These are phyloP conservation scores for Colletotrichum falcatum DNA, from an alignment of 2,329 filamentous ascomycete species.

Conservation along the genomic window DNA sequence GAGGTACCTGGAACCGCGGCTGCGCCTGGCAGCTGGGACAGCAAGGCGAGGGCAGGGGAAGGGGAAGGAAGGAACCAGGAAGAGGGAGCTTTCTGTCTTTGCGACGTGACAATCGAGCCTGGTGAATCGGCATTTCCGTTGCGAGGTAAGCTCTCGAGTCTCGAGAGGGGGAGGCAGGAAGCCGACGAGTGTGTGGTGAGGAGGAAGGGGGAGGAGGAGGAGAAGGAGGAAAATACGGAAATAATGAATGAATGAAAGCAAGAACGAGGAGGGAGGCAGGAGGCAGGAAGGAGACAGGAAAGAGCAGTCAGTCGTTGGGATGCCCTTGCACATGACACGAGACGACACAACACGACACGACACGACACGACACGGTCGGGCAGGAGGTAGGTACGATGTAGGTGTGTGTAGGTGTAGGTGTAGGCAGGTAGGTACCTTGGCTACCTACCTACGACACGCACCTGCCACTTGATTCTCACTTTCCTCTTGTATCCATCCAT, in stretches of 20 bases:
- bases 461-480: neutral
- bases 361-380: neutral
- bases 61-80: neutral
- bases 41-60: too few relatives aligned
- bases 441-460: too few relatives aligned
- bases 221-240: neutral
- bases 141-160: neutral
- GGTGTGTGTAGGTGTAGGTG: too few relatives aligned
- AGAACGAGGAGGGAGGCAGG: too few relatives aligned
- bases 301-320: neutral
- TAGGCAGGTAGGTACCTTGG: too few relatives aligned
- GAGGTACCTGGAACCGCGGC: conserved; percentile 19
- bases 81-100: neutral
- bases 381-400: too few relatives aligned
- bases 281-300: neutral
- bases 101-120: neutral
- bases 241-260: neutral
- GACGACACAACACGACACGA: neutral
- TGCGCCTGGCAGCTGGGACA: neutral
- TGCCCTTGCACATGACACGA: neutral
- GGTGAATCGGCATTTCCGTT: neutral
- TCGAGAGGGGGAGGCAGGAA: neutral
- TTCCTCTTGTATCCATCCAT: neutral
- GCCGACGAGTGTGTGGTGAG: too few relatives aligned
- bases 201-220: neutral